These are phyloP conservation scores for Apophysomyces variabilis DNA, from an alignment of 371 early-diverging fungal genomes.

Conservation along the genomic window DNA sequence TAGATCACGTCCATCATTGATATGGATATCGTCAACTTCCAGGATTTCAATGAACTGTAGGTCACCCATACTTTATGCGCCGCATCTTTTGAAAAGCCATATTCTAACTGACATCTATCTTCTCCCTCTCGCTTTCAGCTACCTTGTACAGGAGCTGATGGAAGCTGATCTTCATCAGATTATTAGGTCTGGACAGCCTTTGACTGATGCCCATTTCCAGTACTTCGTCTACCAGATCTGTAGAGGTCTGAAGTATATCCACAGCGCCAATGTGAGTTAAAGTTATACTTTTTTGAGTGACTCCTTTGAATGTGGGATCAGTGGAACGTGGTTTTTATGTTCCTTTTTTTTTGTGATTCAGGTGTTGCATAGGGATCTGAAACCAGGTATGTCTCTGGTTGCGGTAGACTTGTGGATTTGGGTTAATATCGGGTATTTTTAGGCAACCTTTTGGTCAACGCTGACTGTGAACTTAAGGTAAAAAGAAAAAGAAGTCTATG, in stretches of 20 bases:
- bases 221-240: conserved; percentile 98
- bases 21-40: conserved; percentile 56
- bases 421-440: not conserved
- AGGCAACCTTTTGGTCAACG: conserved; percentile 94
- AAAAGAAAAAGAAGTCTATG: not conserved
- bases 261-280: conserved; percentile 91
- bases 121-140: conserved; percentile 39
- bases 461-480: conserved; percentile 94
- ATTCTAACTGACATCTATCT: not conserved
- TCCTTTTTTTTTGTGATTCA: conserved; percentile 14
- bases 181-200: conserved; percentile 93
- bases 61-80: not conserved
- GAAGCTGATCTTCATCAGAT: conserved; percentile 99
- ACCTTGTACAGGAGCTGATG: conserved; percentile 94
- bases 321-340: not conserved
- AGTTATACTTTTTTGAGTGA: not conserved
- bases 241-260: conserved; percentile 97
- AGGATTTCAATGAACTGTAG: conserved; percentile 88
- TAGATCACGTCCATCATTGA: conserved; percentile 84
- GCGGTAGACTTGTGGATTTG: conserved; percentile 2
- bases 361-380: conserved; percentile 93
- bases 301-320: not conserved
- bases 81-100: not conserved
- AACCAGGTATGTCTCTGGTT: conserved; percentile 73
- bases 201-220: conserved; percentile 97